Conservation (phyloP, 345 rosid species). For the Cardamine chenopodiifolia region DNA sequence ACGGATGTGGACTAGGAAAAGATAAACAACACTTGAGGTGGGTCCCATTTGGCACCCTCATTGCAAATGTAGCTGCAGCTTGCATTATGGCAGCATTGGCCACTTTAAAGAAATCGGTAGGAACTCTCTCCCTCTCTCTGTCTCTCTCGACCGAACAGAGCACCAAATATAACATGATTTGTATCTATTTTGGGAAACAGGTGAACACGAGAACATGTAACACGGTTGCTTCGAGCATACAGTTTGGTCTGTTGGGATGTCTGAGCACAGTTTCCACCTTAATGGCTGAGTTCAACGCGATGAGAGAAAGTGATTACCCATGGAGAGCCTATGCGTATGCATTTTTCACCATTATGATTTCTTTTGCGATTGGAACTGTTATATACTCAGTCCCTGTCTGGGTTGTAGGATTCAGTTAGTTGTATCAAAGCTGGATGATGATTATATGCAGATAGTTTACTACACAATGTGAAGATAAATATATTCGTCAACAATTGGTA, state of each 20-base stretch:
- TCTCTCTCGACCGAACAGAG: slow-evolving; percentile 9
- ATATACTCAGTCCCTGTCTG: slow-evolving; percentile 66
- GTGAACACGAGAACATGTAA: slow-evolving; percentile 54
- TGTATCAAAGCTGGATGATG: slow-evolving; percentile 14
- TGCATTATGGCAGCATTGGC: slow-evolving; percentile 77
- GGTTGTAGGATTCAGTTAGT: slow-evolving; percentile 41
- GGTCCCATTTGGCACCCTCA: slow-evolving; percentile 91
- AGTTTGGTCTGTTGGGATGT: slow-evolving; percentile 85
- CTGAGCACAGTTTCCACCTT: slow-evolving; percentile 88
- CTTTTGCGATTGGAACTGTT: slow-evolving; percentile 59
- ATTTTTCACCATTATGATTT: slow-evolving; percentile 47
- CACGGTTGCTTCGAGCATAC: slow-evolving; percentile 58
- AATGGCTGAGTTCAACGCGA: slow-evolving; percentile 85
- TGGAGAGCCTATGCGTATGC: slow-evolving; percentile 87
- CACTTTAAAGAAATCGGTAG: slow-evolving; percentile 62
- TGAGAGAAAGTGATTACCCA: slow-evolving; percentile 65
- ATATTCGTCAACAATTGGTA: background rate
- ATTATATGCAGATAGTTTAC: slow-evolving; percentile 16
- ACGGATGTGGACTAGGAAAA: slow-evolving; percentile 82
- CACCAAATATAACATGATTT: slow-evolving; percentile 10
- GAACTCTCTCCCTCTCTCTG: slow-evolving; percentile 25
- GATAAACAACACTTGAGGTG: slow-evolving; percentile 55
- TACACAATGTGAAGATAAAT: background rate
- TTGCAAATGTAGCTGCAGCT: slow-evolving; percentile 83
- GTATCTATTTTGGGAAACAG: slow-evolving; percentile 44